Base-by-base conservation (phyloP, 768 basidiomycete genomes). In the Leccinum subgranulosum region DNA sequence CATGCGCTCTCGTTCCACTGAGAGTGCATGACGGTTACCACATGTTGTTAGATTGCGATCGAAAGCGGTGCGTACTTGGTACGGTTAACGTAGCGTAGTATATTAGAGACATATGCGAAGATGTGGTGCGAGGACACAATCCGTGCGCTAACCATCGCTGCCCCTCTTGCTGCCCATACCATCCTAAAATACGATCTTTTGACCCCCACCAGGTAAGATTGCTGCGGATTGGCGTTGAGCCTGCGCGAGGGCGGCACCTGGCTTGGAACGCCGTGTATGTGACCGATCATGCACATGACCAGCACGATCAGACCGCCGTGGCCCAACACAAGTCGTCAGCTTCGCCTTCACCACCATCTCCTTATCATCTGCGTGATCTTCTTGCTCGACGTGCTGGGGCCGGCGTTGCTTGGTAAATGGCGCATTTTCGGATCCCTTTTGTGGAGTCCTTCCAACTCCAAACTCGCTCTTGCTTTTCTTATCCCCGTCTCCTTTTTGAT, bases 221-320 rank as follows among this genome's bases (percentile, higher is more conserved):
- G 87, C 87, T 17, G 82, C 84, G 55, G 83, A 85, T 73, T 90
- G 87, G 52, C 92, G 83, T 65, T 84, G 83, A 23, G 91, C 91
- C 17, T 80, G 78, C 0, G 90, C 90, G 21, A 92, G 82, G 1
- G 88, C 88, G 4, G 92, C 92, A 33, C 92, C 91, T 33, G 91
- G 91, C 66, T 79, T 86, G 5, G 85, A 76, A 28, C 90, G 82
- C 53, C 73, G 73, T 64, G 56, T 49, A 50, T 64, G 50, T 8
- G 55, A 14, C 25, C 58, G 58, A 43, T 61, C 62, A 7, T 33
- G 31, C 31, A 33, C 31, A 33, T 53, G 57, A 45, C 61, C 56
- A 21, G 52, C 43, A 58, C 27, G 60, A 12, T 50, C 64, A 53
- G 53, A 53, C 33, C 51, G 53, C 12, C 52, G 55, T 46, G 53